Percentiles rank a stretch among this genome's conserved stretches.
Evolutionary conservation across 2,329 filamentous ascomycete species (phyloP).

Genomic region (Coleophoma crateriformis): DNA sequence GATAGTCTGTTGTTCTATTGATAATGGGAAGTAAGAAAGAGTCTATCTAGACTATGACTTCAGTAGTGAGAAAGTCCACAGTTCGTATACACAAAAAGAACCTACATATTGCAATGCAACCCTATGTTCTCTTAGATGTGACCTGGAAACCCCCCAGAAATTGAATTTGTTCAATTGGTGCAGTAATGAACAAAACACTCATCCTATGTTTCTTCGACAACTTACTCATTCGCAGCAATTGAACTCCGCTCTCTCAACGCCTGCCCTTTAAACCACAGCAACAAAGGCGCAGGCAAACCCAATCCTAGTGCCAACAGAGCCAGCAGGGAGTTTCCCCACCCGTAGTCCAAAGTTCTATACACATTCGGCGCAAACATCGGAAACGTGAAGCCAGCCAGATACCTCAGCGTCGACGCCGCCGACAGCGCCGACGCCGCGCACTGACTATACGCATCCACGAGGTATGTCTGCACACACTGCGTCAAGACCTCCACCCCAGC

Average conservation of each 20-base stretch:
- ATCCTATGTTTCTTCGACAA: too few relatives aligned
- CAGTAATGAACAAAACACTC: too few relatives aligned
- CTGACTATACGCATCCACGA: constrained; percentile 41
- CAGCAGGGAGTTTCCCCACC: background rate
- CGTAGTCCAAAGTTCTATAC: background rate
- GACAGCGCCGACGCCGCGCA: constrained; percentile 19
- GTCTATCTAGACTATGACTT: too few relatives aligned
- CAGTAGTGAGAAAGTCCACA: too few relatives aligned
- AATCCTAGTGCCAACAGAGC: background rate
- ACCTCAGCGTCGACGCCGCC: background rate
- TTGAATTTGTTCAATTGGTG: too few relatives aligned
- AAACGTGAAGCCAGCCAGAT: background rate
- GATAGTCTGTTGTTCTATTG: too few relatives aligned
- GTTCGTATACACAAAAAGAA: too few relatives aligned
- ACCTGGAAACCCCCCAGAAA: too few relatives aligned
- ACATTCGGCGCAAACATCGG: background rate
- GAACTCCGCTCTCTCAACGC: background rate
- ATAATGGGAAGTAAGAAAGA: too few relatives aligned
- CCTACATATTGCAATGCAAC: too few relatives aligned
- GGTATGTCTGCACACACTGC: constrained; percentile 35
- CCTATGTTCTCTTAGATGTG: too few relatives aligned
- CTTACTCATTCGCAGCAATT: too few relatives aligned
- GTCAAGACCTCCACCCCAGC: constrained; percentile 30
- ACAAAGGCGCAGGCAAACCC: background rate
- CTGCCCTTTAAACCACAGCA: background rate